These are phyloP conservation scores for Mycena sanguinolenta DNA, from an alignment of 768 basidiomycete genomes.

Conservation along the genomic window DNA sequence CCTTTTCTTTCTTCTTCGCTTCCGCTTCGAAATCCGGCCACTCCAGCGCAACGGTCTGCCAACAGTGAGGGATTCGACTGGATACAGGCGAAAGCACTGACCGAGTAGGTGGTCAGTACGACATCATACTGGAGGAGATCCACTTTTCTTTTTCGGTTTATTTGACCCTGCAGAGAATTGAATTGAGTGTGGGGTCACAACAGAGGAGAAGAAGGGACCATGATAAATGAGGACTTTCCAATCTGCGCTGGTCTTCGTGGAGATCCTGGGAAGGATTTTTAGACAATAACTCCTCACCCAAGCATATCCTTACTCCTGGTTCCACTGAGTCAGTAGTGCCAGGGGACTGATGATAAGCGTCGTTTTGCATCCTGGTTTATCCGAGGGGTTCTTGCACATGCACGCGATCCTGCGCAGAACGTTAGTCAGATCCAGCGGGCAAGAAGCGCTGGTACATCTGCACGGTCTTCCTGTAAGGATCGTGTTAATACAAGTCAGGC, in stretches of 20 bases:
- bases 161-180: slow-evolving; percentile 52
- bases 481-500: too few relatives aligned
- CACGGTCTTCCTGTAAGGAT: slow-evolving; percentile 64
- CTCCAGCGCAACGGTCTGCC: slow-evolving; percentile 68
- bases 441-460: slow-evolving; percentile 53
- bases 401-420: slow-evolving; percentile 64
- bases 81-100: too few relatives aligned
- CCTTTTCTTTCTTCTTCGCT: slow-evolving; percentile 57
- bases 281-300: not conserved
- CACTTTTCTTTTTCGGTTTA: slow-evolving; percentile 58
- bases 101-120: slow-evolving; percentile 69
- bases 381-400: slow-evolving; percentile 66
- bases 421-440: slow-evolving; percentile 7
- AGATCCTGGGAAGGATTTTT: slow-evolving; percentile 45
- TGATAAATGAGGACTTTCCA: slow-evolving; percentile 74
- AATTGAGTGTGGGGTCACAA: slow-evolving; percentile 3
- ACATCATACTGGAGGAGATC: slow-evolving; percentile 72
- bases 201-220: slow-evolving; percentile 46
- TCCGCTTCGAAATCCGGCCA: slow-evolving; percentile 70
- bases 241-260: slow-evolving; percentile 64
- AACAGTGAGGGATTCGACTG: too few relatives aligned
- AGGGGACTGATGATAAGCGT: slow-evolving; percentile 78
- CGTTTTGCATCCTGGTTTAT: slow-evolving; percentile 66
- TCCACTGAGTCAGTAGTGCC: slow-evolving; percentile 78
- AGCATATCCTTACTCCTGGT: slow-evolving; percentile 52